Percentiles rank a stretch among this genome's conserved stretches.
Conservation (phyloP, 2,329 filamentous ascomycete species). For the Dryadomyces quercivorus region DNA sequence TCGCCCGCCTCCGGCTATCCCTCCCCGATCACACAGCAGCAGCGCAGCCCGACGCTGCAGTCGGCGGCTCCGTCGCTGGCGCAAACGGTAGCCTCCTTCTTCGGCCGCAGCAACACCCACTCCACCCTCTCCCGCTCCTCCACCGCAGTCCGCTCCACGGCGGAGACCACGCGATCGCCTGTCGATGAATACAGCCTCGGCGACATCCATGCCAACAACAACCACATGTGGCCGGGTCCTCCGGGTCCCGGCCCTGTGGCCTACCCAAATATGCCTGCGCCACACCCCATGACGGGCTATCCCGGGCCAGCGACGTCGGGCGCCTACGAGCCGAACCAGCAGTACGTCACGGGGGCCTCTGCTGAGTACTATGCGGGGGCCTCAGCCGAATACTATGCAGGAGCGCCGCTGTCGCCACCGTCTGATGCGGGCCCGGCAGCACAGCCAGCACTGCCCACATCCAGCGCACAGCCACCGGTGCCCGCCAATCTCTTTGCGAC, state of each 20-base stretch:
- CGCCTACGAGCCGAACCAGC: conserved; percentile 3
- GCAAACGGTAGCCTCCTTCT: conserved; percentile 7
- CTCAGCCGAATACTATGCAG: conserved; percentile 15
- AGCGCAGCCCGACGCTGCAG: conserved; percentile 8
- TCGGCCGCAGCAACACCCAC: conserved; percentile 10
- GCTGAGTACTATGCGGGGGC: conserved; percentile 14
- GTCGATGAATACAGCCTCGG: conserved; percentile 2
- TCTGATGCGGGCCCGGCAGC: conserved; percentile 5
- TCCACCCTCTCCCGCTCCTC: neutral
- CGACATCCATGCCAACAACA: neutral
- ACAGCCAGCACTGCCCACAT: neutral
- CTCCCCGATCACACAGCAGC: neutral
- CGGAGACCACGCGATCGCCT: conserved; percentile 1
- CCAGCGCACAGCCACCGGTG: too few relatives aligned
- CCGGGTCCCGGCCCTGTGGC: neutral
- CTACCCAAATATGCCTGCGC: too few relatives aligned
- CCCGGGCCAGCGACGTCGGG: neutral
- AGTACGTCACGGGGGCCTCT: conserved; percentile 8
- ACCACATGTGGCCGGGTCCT: conserved; percentile 11
- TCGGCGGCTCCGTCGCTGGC: conserved; percentile 1
- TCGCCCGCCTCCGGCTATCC: neutral
- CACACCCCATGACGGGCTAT: neutral
- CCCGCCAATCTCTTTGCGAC: neutral
- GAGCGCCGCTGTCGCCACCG: conserved; percentile 15
- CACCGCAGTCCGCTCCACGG: too few relatives aligned